Evolutionary conservation across 2,329 filamentous ascomycete genomes (phyloP), one percentile per base, ranked within the genome.

Genomic region (Ophiostoma montium): DNA sequence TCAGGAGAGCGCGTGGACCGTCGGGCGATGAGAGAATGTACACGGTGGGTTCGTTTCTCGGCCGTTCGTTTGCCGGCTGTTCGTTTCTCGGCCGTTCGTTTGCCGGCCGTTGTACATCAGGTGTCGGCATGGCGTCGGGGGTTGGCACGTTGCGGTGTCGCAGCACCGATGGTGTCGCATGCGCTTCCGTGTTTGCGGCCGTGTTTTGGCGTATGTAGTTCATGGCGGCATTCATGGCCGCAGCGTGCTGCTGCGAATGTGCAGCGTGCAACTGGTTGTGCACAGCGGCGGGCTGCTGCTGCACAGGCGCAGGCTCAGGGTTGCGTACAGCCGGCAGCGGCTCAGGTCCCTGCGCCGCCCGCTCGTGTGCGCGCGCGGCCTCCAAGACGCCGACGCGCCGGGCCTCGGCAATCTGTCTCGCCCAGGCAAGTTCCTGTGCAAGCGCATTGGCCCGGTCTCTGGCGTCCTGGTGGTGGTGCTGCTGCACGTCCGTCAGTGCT

Each of bases 21-120:
- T 68, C 67, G 0, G 78, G 76, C 0, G 78, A 81, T 15, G 70
- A 75, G 7, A 82, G 59, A 21, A 82, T 72, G 55, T 80, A 82
- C 2, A 80, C 74, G 51, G 76, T 71, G 0, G 70, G 65, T 21
- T 63, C 63, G 31, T 59, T 27, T 27, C 59, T n/a, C n/a, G n/a
- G n/a, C n/a, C n/a, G n/a, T n/a, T n/a, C n/a, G n/a, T n/a, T n/a
- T n/a, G 16, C 60, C 44, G 13, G 58, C 42, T n/a, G 21, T 10
- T 39, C 11, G 38, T 23, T 16, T 42, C 16, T 6, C 11, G 23
- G 23, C 11, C 15, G 23, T 2, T 4, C 23, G 19, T 41, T 30
- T 10, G 21, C n/a, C n/a, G n/a, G n/a, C n/a, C n/a, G n/a, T n/a
- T n/a, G n/a, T n/a, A n/a, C n/a, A n/a, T n/a, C n/a, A n/a, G n/a